Conservation (phyloP, 768 basidiomycete species). For the Boletus subparvulus region DNA sequence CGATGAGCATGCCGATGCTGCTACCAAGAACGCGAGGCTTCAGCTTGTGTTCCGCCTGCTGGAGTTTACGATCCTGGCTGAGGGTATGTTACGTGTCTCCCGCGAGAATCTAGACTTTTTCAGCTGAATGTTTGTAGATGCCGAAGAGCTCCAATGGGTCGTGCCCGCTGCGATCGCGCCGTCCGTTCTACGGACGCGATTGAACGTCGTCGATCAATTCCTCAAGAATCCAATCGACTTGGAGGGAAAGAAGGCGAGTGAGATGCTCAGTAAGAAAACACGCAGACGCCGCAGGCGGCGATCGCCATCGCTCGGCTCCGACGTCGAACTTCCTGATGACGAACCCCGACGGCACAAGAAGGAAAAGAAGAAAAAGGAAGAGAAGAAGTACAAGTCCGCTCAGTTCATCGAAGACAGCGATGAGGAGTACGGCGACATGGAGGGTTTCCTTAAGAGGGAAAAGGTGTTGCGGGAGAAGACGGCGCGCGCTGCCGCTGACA, state of each 20-base stretch:
- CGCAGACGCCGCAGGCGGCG: constrained; percentile 51
- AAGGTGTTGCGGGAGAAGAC: constrained; percentile 55
- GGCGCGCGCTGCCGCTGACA: constrained; percentile 44
- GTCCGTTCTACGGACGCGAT: constrained; percentile 61
- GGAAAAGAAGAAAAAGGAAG: constrained; percentile 61
- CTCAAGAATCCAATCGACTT: constrained; percentile 79
- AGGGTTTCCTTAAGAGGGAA: constrained; percentile 80
- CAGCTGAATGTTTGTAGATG: constrained; percentile 40
- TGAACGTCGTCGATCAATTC: constrained; percentile 81
- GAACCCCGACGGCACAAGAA: constrained; percentile 37
- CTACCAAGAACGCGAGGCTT: constrained; percentile 72
- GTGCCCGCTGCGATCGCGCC: constrained; percentile 73
- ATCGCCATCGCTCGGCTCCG: constrained; percentile 48
- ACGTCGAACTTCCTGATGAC: constrained; percentile 37
- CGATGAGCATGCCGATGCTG: constrained; percentile 75
- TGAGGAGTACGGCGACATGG: constrained; percentile 76
- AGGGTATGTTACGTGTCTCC: constrained; percentile 47
- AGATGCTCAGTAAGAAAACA: constrained; percentile 67
- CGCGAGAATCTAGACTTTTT: not conserved
- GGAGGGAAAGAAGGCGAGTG: constrained; percentile 70
- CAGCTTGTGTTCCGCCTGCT: constrained; percentile 84
- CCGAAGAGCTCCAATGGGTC: constrained; percentile 80
- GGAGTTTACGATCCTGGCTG: constrained; percentile 64
- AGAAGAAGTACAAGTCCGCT: constrained; percentile 79
- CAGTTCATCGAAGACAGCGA: constrained; percentile 94